Conservation (phyloP, 495 filamentous ascomycete genomes). For the Penicillium ucsense region DNA sequence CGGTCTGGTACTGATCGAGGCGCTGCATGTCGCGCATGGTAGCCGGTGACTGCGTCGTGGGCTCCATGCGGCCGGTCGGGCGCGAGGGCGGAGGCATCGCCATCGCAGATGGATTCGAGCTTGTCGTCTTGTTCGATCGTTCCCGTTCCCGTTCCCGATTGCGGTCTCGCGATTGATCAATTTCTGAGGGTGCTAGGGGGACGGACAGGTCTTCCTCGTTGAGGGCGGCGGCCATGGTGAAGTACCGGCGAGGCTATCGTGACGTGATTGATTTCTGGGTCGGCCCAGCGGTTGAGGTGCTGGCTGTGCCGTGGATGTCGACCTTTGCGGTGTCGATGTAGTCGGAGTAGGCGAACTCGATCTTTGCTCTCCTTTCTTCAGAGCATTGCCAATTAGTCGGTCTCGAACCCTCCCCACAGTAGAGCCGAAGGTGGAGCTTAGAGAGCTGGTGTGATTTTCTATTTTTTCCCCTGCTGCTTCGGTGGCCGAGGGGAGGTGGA, state of each 20-base stretch:
- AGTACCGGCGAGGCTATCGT: constrained; percentile 34
- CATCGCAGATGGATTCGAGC: constrained; percentile 31
- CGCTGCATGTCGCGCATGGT: constrained; percentile 56
- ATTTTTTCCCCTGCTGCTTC: not conserved
- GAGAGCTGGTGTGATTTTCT: constrained; percentile 7
- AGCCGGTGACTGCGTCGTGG: constrained; percentile 32
- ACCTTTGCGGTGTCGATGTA: not conserved
- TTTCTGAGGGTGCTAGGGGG: constrained; percentile 59
- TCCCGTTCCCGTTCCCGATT: constrained; percentile 33
- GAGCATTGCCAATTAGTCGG: constrained; percentile 23
- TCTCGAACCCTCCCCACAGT: constrained; percentile 22
- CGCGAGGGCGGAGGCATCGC: constrained; percentile 40
- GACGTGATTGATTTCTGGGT: constrained; percentile 36
- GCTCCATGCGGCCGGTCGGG: constrained; percentile 26
- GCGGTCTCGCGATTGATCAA: constrained; percentile 28
- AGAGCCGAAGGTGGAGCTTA: constrained; percentile 21
- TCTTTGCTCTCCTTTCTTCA: constrained; percentile 9
- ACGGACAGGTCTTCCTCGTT: constrained; percentile 92
- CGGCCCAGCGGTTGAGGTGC: constrained; percentile 13
- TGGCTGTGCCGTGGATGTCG: constrained; percentile 13
- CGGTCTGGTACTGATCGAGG: constrained; percentile 80
- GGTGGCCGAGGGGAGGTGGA: constrained; percentile 2
- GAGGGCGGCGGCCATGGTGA: constrained; percentile 42
- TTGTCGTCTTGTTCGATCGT: constrained; percentile 17
- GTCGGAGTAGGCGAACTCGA: not conserved